phyloP scores from a whole-genome alignment of 345 rosid species.

The Citrus australasica region DNA sequence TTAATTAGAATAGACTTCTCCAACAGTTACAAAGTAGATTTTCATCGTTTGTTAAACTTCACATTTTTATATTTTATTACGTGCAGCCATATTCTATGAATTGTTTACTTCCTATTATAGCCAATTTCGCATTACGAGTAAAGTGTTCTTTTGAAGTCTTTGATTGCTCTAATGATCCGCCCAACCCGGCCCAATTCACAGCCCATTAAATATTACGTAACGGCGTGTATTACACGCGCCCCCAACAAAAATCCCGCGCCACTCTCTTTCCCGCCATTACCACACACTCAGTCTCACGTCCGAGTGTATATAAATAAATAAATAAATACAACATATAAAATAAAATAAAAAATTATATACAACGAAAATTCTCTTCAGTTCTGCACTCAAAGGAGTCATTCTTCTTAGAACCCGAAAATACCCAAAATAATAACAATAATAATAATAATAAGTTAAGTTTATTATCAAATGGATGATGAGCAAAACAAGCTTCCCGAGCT shows the following conservation, averaged over 20 bases:
- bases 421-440: not conserved
- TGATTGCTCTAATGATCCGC: not conserved
- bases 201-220: not conserved
- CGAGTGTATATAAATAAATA: not conserved
- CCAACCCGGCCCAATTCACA: not conserved
- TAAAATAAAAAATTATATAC: too few relatives aligned
- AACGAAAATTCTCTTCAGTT: not conserved
- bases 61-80: too few relatives aligned
- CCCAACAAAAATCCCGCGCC: conserved; percentile 26
- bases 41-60: too few relatives aligned
- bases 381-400: not conserved
- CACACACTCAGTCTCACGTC: not conserved
- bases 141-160: too few relatives aligned
- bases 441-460: not conserved
- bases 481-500: conserved; percentile 85
- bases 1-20: too few relatives aligned
- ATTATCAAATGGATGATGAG: conserved; percentile 56
- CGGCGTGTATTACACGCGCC: conserved; percentile 20
- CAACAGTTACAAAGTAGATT: too few relatives aligned
- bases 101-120: too few relatives aligned
- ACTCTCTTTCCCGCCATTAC: conserved; percentile 62
- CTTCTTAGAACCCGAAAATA: not conserved
- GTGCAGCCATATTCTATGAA: too few relatives aligned
- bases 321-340: not conserved
- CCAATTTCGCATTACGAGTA: too few relatives aligned